Conservation (phyloP, 2,329 filamentous ascomycete genomes). For the Cercospora sp. region DNA sequence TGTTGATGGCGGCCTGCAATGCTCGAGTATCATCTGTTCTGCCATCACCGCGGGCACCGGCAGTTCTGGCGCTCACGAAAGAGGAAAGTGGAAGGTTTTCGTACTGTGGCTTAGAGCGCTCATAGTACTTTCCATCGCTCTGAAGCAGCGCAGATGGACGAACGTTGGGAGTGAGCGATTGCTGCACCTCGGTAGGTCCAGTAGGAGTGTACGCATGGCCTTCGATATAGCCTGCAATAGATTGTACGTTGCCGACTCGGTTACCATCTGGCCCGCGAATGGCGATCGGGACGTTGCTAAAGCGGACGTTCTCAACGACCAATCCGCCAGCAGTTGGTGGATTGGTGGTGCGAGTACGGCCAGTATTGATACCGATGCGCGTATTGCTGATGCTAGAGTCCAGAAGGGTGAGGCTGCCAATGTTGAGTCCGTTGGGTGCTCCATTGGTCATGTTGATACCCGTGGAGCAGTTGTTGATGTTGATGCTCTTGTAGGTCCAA, state of each 20-base stretch:
- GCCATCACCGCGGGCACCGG: slow-evolving; percentile 54
- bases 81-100: slow-evolving; percentile 40
- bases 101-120: slow-evolving; percentile 58
- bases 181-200: slow-evolving; percentile 48
- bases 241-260: slow-evolving; percentile 33
- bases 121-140: slow-evolving; percentile 50
- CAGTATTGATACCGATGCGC: slow-evolving; percentile 52
- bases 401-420: slow-evolving; percentile 59
- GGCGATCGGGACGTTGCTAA: slow-evolving; percentile 52
- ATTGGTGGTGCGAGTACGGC: slow-evolving; percentile 45
- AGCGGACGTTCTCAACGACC: slow-evolving; percentile 56
- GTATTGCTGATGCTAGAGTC: slow-evolving; percentile 57
- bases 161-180: slow-evolving; percentile 46
- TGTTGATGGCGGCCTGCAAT: slow-evolving; percentile 58
- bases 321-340: slow-evolving; percentile 51
- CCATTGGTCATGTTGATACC: slow-evolving; percentile 54
- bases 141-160: slow-evolving; percentile 48
- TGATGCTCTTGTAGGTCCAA: slow-evolving; percentile 47
- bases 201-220: slow-evolving; percentile 48
- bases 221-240: slow-evolving; percentile 46
- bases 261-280: slow-evolving; percentile 43
- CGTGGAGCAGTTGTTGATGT: slow-evolving; percentile 56
- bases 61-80: slow-evolving; percentile 49
- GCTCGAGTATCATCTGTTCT: slow-evolving; percentile 60
- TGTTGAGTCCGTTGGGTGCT: slow-evolving; percentile 45